These are phyloP conservation scores for Hyaloscypha hepaticicola DNA, from an alignment of 495 filamentous ascomycete species.

Conservation along the genomic window DNA sequence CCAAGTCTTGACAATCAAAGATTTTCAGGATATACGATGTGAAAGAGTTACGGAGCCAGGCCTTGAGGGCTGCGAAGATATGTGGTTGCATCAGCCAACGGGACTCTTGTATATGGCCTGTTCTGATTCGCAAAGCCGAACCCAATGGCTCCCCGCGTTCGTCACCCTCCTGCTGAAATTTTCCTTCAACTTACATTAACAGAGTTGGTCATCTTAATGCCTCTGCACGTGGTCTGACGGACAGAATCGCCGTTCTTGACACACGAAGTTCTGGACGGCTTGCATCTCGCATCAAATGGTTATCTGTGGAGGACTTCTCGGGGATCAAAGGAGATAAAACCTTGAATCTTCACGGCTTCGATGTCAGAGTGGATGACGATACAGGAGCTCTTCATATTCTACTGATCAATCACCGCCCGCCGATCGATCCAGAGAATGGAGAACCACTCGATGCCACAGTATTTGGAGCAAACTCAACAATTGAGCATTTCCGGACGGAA, in stretches of 20 bases:
- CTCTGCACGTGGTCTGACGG: conserved; percentile 19
- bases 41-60: conserved; percentile 35
- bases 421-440: conserved; percentile 36
- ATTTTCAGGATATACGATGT: conserved; percentile 36
- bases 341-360: conserved; percentile 38
- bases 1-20: conserved; percentile 32
- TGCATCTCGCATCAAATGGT: conserved; percentile 29
- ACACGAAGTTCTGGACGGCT: conserved; percentile 33
- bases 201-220: conserved; percentile 29
- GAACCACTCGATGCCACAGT: conserved; percentile 31
- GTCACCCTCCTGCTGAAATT: not conserved
- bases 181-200: not conserved
- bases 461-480: conserved; percentile 41
- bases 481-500: conserved; percentile 37
- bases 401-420: conserved; percentile 42
- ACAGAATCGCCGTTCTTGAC: conserved; percentile 37
- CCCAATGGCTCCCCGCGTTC: conserved; percentile 34
- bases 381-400: conserved; percentile 34
- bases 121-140: conserved; percentile 30
- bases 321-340: conserved; percentile 31
- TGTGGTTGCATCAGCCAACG: conserved; percentile 39
- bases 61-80: conserved; percentile 41
- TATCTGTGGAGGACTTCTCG: conserved; percentile 31
- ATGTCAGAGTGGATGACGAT: conserved; percentile 24
- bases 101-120: conserved; percentile 41